phyloP scores from a whole-genome alignment of 2,329 filamentous ascomycete genomes.

The Phyllosticta capitalensis region DNA sequence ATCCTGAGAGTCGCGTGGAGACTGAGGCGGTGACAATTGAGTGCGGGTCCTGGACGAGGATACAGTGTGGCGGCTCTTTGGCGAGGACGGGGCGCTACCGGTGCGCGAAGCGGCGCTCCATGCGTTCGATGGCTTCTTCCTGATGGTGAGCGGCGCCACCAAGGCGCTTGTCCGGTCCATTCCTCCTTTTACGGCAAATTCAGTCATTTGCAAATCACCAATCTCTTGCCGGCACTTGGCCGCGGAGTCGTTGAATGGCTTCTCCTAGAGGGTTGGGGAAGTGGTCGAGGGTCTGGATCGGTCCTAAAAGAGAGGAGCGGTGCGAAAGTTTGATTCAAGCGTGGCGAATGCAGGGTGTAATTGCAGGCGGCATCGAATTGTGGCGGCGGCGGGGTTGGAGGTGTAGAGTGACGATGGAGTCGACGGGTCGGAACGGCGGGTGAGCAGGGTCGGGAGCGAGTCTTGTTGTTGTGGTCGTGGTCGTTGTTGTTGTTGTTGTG shows the following conservation, averaged over 20 bases:
- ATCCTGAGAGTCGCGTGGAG: conserved; percentile 57
- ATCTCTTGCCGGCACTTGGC: neutral
- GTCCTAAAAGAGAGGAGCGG: neutral
- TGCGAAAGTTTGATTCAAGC: neutral
- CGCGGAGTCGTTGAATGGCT: neutral
- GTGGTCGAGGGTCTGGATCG: neutral
- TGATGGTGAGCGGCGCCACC: conserved; percentile 19
- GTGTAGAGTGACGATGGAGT: neutral
- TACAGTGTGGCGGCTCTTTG: neutral
- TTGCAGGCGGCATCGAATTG: neutral
- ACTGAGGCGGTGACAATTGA: conserved; percentile 69
- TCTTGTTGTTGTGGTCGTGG: conserved; percentile 8
- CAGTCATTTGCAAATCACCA: conserved; percentile 8
- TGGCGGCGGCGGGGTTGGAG: neutral
- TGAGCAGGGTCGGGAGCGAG: neutral
- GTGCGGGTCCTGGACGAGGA: conserved; percentile 16
- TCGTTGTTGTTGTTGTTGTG: conserved; percentile 5
- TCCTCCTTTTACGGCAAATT: conserved; percentile 2
- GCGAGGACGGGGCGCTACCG: conserved; percentile 4
- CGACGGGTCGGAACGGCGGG: neutral
- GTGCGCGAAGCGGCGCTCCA: conserved; percentile 3
- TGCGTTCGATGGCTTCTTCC: conserved; percentile 12
- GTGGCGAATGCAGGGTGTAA: neutral
- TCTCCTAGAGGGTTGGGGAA: neutral
- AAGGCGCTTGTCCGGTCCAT: conserved; percentile 15